phyloP scores from a whole-genome alignment of 306 rosid species.

The Mimosa pudica region DNA sequence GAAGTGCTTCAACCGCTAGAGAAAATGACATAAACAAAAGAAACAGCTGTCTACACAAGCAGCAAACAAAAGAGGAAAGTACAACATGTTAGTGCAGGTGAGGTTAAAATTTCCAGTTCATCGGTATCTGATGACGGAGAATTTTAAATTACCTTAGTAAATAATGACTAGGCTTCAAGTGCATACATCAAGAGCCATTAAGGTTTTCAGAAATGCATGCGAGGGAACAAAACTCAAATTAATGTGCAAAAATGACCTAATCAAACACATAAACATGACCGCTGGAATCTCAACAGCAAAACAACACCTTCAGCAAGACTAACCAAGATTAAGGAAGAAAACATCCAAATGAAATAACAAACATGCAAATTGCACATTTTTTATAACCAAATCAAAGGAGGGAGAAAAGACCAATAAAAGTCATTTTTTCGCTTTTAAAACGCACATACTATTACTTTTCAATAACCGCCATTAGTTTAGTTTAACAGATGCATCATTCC shows the following conservation, averaged over 20 bases:
- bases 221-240: neutral
- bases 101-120: neutral
- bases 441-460: neutral
- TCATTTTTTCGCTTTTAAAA: neutral
- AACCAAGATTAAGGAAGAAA: neutral
- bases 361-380: neutral
- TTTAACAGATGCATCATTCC: neutral
- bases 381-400: neutral
- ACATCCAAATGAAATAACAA: neutral
- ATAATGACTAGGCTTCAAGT: neutral
- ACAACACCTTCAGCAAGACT: neutral
- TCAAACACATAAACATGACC: neutral
- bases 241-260: neutral
- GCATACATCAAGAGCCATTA: neutral
- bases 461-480: neutral
- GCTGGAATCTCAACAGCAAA: neutral
- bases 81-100: constrained; percentile 54
- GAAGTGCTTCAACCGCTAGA: constrained; percentile 97
- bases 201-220: neutral
- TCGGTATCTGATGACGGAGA: neutral
- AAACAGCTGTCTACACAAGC: constrained; percentile 96
- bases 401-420: neutral
- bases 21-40: constrained; percentile 97
- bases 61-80: constrained; percentile 50
- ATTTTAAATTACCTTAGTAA: neutral